A percentile compares a stretch with the other conserved stretches of the same genome.
Evolutionary conservation across 768 basidiomycete genomes (phyloP).

Genomic region (Macrolepiota fuliginosa): DNA sequence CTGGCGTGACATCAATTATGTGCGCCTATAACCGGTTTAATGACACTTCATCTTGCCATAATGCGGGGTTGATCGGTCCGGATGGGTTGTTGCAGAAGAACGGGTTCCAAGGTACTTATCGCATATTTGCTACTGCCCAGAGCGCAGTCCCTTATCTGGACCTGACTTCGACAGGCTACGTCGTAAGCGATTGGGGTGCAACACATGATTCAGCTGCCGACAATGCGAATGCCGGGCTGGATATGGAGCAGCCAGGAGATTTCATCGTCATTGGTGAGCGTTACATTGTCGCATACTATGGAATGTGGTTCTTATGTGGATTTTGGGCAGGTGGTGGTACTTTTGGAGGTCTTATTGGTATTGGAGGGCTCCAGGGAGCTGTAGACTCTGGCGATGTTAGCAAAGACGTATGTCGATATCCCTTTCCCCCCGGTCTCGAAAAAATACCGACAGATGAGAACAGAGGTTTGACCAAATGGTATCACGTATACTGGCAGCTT

Average conservation of each 20-base stretch:
- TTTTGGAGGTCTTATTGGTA: conserved; percentile 18
- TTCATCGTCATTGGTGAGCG: conserved; percentile 40
- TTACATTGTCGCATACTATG: neutral
- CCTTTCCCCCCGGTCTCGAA: neutral
- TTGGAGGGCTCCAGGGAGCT: conserved; percentile 26
- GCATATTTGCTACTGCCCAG: neutral
- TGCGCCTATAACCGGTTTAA: conserved; percentile 55
- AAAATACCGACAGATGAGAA: neutral
- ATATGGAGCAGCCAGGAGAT: conserved; percentile 53
- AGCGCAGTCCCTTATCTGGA: neutral
- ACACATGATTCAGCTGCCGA: conserved; percentile 44
- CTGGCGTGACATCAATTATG: conserved; percentile 51
- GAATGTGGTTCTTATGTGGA: neutral
- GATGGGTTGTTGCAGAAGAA: conserved; percentile 34
- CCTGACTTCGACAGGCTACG: conserved; percentile 29
- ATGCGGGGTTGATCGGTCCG: conserved; percentile 44
- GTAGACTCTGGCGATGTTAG: conserved; percentile 34
- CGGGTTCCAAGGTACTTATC: conserved; percentile 41
- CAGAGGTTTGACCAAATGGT: conserved; percentile 48
- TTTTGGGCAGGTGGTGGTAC: conserved; percentile 34
- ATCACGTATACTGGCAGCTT: conserved; percentile 40
- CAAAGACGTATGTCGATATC: neutral
- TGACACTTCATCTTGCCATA: conserved; percentile 64
- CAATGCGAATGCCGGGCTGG: conserved; percentile 47
- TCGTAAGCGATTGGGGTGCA: conserved; percentile 55